Evolutionary conservation across 2,329 filamentous ascomycete species (phyloP).

Genomic region (Blastomyces emzantsi): DNA sequence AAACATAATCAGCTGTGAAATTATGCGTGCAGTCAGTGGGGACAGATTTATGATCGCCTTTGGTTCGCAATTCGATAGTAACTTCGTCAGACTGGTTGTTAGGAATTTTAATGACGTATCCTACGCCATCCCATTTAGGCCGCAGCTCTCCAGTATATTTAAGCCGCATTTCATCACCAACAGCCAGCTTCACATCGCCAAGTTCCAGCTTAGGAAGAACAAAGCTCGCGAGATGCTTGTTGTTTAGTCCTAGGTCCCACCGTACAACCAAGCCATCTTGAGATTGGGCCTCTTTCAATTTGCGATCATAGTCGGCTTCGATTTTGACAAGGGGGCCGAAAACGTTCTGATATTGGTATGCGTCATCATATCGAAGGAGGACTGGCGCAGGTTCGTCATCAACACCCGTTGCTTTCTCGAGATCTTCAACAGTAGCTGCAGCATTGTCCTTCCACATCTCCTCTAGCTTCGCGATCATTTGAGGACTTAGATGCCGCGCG

Average conservation of each 20-base stretch:
- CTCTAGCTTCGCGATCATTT: constrained; percentile 92
- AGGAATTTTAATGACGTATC: constrained; percentile 98
- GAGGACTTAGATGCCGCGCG: constrained; percentile 82
- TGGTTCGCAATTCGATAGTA: constrained; percentile 85
- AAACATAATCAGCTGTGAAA: constrained; percentile 97
- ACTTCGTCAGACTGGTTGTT: constrained; percentile 99
- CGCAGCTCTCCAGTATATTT: constrained; percentile 93
- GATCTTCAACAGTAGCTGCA: constrained; percentile 74
- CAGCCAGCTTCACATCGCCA: constrained; percentile 93
- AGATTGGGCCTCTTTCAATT: constrained; percentile 95
- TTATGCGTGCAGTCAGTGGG: constrained; percentile 95
- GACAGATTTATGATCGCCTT: constrained; percentile 90
- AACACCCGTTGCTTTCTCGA: constrained; percentile 83
- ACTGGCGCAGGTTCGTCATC: constrained; percentile 95
- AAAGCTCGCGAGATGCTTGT: constrained; percentile 94
- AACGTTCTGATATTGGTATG: constrained; percentile 97
- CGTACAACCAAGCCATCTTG: constrained; percentile 91
- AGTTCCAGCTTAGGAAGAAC: constrained; percentile 94
- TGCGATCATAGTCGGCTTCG: constrained; percentile 97
- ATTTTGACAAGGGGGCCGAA: constrained; percentile 98
- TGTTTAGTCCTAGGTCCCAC: constrained; percentile 93
- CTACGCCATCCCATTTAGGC: constrained; percentile 90
- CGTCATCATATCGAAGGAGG: constrained; percentile 87
- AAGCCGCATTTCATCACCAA: constrained; percentile 96
- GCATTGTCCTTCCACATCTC: constrained; percentile 98